These are phyloP conservation scores for Phytophthora capsici DNA, from an alignment of 352 stramenopile genomes.

Conservation along the genomic window DNA sequence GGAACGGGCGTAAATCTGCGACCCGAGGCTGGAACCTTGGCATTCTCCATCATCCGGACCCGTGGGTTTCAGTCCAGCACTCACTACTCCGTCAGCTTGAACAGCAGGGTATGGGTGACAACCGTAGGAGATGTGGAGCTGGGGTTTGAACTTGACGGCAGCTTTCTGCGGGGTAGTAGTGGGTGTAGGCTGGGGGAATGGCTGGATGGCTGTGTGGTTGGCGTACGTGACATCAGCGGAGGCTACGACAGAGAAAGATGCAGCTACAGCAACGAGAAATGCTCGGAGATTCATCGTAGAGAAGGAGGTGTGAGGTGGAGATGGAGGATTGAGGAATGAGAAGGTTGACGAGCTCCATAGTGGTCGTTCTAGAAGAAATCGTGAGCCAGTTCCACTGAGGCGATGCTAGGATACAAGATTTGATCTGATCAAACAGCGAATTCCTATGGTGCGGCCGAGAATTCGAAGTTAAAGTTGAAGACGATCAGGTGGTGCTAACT, in stretches of 20 bases:
- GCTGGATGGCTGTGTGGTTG: slow-evolving; percentile 1
- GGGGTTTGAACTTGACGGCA: slow-evolving; percentile 2
- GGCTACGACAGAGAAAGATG: background rate
- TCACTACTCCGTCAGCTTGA: background rate
- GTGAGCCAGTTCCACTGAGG: background rate
- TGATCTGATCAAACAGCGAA: background rate
- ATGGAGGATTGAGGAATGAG: background rate
- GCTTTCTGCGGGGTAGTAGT: background rate
- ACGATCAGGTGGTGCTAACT: too few species aligned
- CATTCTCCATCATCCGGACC: background rate
- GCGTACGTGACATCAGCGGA: background rate
- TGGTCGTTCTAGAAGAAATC: too few species aligned
- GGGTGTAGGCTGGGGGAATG: background rate
- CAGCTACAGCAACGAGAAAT: background rate
- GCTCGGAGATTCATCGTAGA: background rate
- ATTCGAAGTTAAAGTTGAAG: too few species aligned
- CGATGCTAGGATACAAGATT: slow-evolving; percentile 1
- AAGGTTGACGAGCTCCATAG: too few species aligned
- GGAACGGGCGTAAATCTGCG: background rate
- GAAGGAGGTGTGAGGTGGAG: background rate
- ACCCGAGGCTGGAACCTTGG: background rate
- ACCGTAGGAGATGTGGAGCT: background rate
- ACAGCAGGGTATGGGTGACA: slow-evolving; percentile 1
- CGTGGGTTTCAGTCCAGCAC: background rate
- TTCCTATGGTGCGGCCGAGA: too few species aligned